These are phyloP conservation scores for Coniochaeta pulveracea DNA, from an alignment of 2,329 filamentous ascomycete genomes.

Conservation along the genomic window DNA sequence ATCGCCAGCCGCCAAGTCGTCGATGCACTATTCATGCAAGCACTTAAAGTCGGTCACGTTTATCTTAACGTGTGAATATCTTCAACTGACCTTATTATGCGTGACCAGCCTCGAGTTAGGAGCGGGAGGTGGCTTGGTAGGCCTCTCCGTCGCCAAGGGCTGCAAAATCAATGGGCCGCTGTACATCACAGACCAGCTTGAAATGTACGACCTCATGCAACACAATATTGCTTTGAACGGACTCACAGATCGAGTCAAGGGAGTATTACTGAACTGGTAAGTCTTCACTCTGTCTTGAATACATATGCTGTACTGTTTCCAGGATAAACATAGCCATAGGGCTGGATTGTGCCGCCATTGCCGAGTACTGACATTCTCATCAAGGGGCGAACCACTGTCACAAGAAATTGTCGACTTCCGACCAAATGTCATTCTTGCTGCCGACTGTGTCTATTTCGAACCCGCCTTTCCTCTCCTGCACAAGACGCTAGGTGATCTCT, in stretches of 20 bases:
- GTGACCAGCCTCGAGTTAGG: constrained; percentile 73
- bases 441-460: constrained; percentile 96
- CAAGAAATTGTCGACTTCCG: constrained; percentile 38
- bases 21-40: too few species aligned
- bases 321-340: too few species aligned
- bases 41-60: too few species aligned
- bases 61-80: constrained; percentile 4
- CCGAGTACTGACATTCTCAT: neutral
- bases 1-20: too few species aligned
- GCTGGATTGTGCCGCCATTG: neutral
- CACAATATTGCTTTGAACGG: constrained; percentile 78
- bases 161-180: constrained; percentile 45
- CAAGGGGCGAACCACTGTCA: constrained; percentile 50
- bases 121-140: constrained; percentile 82
- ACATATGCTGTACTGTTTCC: constrained; percentile 1
- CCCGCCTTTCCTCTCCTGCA: constrained; percentile 84
- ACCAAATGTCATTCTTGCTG: constrained; percentile 79
- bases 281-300: constrained; percentile 20
- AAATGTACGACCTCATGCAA: constrained; percentile 79
- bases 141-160: constrained; percentile 47
- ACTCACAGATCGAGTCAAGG: constrained; percentile 49
- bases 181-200: constrained; percentile 74
- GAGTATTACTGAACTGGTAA: constrained; percentile 72
- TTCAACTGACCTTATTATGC: constrained; percentile 2
- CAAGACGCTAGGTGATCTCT: constrained; percentile 62